Base-by-base conservation (phyloP, 192 early-diverging fungal genomes). In the Coemansia erecta region DNA sequence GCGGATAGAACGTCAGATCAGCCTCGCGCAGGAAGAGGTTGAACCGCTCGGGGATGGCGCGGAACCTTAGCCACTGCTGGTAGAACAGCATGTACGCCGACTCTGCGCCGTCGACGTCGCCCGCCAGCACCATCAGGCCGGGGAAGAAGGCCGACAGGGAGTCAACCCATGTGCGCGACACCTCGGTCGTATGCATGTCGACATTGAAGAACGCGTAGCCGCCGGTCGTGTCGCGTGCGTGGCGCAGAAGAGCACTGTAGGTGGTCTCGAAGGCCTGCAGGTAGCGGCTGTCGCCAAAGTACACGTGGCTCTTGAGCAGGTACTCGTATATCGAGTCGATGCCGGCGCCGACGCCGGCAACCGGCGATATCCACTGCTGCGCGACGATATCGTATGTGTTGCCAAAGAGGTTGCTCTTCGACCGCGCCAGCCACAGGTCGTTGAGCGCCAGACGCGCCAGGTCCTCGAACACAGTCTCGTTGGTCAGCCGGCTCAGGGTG, bases 261-360 rank as follows among this genome's bases (percentile, higher is more conserved):
- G 92, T 80, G 15, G 77, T 65, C 21, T 88, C 83, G 68, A 95
- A 98, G 62, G 88, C 84, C 10, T 80, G 72, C 9, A 89, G 64
- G 56, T 94, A 96, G 37, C 87, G 81, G 0, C 72, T 52, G 53
- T 94, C 92, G 13, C 89, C 93, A 84, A 97, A 94, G 12, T 94
- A 83, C 3, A 96, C 74, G 61, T 93, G 88, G 8, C 88, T 83
- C 70, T 98, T 98, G 17, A 97, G 65, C 22, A 95, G 70, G 61
- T 98, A 98, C 76, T 95, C 94, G 67, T 88, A 95, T 35, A 93
- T 86, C 10, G 92, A 94, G 73, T 98, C 96, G 12, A 90, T 84
- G 41, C 94, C 96, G 8, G 94, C 94, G 24, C 96, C 90, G 8
- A 93, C 86, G 15, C 90, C 86, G 14, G 91, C 80, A 31, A 86